Conservation (phyloP, 2,329 filamentous ascomycete species). For the Fusarium zealandicum region DNA sequence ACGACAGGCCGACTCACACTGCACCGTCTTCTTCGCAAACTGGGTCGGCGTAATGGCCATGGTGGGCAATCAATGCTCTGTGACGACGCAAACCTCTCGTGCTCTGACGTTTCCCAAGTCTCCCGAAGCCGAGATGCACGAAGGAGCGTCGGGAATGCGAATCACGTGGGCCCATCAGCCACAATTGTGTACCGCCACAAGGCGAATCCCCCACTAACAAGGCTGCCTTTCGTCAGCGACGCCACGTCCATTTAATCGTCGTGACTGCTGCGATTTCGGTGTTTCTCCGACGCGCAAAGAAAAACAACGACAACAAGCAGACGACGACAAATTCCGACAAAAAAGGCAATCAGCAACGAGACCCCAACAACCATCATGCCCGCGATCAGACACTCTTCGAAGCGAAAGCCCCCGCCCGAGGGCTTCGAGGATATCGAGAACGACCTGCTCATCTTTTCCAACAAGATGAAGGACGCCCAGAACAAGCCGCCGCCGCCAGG, state of each 20-base stretch:
- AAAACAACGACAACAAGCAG: background rate
- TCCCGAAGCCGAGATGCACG: slow-evolving; percentile 39
- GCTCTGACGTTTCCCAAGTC: slow-evolving; percentile 44
- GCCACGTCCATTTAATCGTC: slow-evolving; percentile 7
- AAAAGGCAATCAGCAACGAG: background rate
- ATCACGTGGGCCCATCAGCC: slow-evolving; percentile 45
- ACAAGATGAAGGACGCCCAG: slow-evolving; percentile 95
- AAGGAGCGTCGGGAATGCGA: slow-evolving; percentile 10
- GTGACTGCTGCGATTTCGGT: slow-evolving; percentile 10
- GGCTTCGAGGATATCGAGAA: slow-evolving; percentile 90
- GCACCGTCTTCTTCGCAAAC: slow-evolving; percentile 81
- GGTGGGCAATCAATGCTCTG: slow-evolving; percentile 54
- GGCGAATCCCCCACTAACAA: slow-evolving; percentile 28
- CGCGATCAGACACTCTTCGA: slow-evolving; percentile 75
- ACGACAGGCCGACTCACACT: slow-evolving; percentile 64
- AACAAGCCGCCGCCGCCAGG: slow-evolving; percentile 84
- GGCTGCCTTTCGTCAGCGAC: slow-evolving; percentile 36
- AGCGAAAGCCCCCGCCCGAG: slow-evolving; percentile 82
- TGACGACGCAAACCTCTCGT: slow-evolving; percentile 38
- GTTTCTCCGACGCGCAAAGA: slow-evolving; percentile 1
- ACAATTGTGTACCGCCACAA: slow-evolving; percentile 29
- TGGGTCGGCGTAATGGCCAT: slow-evolving; percentile 95
- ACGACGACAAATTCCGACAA: background rate
- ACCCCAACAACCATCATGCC: slow-evolving; percentile 64
- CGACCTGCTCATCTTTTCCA: slow-evolving; percentile 82